Percentiles rank a stretch among this genome's conserved stretches.
These are phyloP conservation scores for Colletotrichum sansevieriae DNA, from an alignment of 2,329 filamentous ascomycete species.

Conservation along the genomic window DNA sequence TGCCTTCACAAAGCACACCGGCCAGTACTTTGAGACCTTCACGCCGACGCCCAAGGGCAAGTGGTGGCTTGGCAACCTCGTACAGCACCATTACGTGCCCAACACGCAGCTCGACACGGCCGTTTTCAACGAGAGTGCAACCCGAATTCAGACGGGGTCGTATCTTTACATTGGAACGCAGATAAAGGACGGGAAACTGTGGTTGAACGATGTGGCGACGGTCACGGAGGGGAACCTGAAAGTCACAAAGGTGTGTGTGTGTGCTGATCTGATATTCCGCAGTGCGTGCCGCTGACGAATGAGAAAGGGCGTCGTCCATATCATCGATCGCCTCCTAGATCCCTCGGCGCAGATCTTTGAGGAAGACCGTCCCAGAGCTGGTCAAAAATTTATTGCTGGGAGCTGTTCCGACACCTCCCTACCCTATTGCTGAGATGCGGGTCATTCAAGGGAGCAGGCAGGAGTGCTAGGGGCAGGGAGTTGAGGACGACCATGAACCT, in stretches of 20 bases:
- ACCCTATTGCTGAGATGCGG: slow-evolving; percentile 44
- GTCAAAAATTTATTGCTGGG: slow-evolving; percentile 46
- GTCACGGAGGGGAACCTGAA: slow-evolving; percentile 32
- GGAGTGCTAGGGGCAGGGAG: background rate
- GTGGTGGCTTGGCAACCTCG: slow-evolving; percentile 47
- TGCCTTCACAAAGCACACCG: slow-evolving; percentile 47
- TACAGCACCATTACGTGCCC: slow-evolving; percentile 47
- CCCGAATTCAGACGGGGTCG: slow-evolving; percentile 45
- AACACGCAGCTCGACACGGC: slow-evolving; percentile 43
- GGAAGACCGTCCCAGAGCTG: slow-evolving; percentile 43
- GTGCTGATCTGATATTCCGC: too few relatives aligned
- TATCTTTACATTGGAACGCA: slow-evolving; percentile 46
- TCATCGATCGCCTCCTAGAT: slow-evolving; percentile 45
- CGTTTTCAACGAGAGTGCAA: slow-evolving; percentile 44
- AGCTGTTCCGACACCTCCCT: slow-evolving; percentile 47
- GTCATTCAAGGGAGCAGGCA: background rate
- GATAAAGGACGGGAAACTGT: slow-evolving; percentile 40
- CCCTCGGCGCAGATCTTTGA: slow-evolving; percentile 47
- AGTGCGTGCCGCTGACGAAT: background rate
- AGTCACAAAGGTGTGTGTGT: slow-evolving; percentile 24
- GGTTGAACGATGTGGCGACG: slow-evolving; percentile 45
- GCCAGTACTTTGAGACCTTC: slow-evolving; percentile 47
- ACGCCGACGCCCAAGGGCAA: slow-evolving; percentile 46
- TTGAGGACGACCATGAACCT: background rate
- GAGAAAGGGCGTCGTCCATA: slow-evolving; percentile 45